These are phyloP conservation scores for Cochlearia excelsa DNA, from an alignment of 345 rosid species.

Conservation along the genomic window DNA sequence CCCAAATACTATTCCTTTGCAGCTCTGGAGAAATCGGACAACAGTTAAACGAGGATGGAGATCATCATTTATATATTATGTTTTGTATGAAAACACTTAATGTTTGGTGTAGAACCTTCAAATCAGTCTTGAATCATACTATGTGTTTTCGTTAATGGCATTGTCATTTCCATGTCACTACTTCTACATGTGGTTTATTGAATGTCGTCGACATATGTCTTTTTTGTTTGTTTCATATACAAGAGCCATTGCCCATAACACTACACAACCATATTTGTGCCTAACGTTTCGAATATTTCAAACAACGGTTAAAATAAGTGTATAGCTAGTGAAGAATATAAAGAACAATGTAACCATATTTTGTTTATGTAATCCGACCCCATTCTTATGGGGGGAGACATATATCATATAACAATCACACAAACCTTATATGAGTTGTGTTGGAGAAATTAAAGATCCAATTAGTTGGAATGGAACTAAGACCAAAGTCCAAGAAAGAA, in stretches of 20 bases:
- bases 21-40: conserved; percentile 76
- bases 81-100: too few relatives aligned
- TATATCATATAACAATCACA: conserved; percentile 20
- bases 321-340: conserved; percentile 16
- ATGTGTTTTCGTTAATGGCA: too few relatives aligned
- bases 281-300: not conserved
- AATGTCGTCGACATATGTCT: too few relatives aligned
- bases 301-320: conserved; percentile 11
- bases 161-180: too few relatives aligned
- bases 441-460: conserved; percentile 15
- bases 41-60: conserved; percentile 36
- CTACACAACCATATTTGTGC: too few relatives aligned
- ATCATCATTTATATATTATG: not conserved
- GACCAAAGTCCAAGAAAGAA: conserved; percentile 19
- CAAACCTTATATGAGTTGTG: conserved; percentile 12
- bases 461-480: conserved; percentile 28
- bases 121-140: too few relatives aligned
- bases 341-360: conserved; percentile 14
- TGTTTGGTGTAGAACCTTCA: too few relatives aligned
- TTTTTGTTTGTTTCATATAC: too few relatives aligned
- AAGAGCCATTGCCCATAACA: too few relatives aligned
- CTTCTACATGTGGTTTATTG: too few relatives aligned
- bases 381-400: conserved; percentile 2
- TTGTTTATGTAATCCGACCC: conserved; percentile 19
- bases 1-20: conserved; percentile 29